Evolutionary conservation across 176 grass and related monocot species (phyloP), one percentile per base, ranked within the genome.

Genomic region (Guadua angustifolia): DNA sequence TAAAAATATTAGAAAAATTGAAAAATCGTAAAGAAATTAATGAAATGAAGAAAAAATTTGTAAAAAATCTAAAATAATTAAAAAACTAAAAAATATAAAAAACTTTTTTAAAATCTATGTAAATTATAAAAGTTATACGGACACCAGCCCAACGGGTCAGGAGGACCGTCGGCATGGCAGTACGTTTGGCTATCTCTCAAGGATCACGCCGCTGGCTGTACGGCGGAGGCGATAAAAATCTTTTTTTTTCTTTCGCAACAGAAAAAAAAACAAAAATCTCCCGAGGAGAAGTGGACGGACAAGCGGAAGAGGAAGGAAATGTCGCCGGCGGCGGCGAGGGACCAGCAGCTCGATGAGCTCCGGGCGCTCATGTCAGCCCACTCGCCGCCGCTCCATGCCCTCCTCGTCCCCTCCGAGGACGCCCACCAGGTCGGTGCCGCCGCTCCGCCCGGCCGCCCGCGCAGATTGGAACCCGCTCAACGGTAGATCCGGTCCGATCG

Each of bases 341-440:
- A 86, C 39, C 85, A 89, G 66, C 83, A 75, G 16, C 89, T 99
- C 50, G 91, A 99, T 50, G 87, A 82, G 59, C 80, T 95, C 43
- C 93, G 93, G 59, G 76, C 78, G 67, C 88, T 89, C 42, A 99
- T 99, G 96, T 88, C 89, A 25, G 75, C 89, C 14, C 96, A 99
- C 78, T 89, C 88, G 39, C 96, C 96, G 49, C 93, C 96, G 4
- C 89, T 99, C 57, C 40, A 92, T 80, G 96, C 91, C 45, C 88
- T 99, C 29, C 57, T 95, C 81, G 88, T 99, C 66, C 96, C 96
- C 15, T 95, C 96, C 57, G 96, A 95, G 73, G 96, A 99, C 84
- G 91, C 92, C 59, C 96, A 99, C 80, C 96, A 99, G 96, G 96
- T 99, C 17, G 40, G 78, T 81, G 7, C 46, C 69, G 18, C 60